Percentiles rank a stretch among this genome's conserved stretches.
Evolutionary conservation across 768 basidiomycete genomes (phyloP).

Genomic region (Mycena epipterygia): DNA sequence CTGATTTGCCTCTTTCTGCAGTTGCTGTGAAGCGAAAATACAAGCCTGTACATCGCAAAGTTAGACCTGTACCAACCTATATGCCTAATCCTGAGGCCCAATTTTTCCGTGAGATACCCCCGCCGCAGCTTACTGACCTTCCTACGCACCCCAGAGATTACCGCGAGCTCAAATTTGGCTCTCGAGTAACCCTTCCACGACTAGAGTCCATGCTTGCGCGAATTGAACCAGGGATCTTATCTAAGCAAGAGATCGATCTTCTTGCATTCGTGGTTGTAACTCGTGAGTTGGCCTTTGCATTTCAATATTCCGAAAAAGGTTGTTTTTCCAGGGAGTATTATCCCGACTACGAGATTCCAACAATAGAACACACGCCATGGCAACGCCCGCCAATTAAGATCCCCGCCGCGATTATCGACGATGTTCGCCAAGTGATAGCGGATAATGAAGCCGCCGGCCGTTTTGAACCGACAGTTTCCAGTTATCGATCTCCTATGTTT

Average conservation of each 20-base stretch:
- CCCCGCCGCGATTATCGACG: slow-evolving; percentile 37
- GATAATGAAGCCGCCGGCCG: slow-evolving; percentile 35
- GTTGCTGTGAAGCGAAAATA: slow-evolving; percentile 3
- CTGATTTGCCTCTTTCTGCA: slow-evolving; percentile 5
- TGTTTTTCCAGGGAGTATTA: slow-evolving; percentile 40
- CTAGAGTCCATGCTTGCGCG: slow-evolving; percentile 34
- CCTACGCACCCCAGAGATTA: slow-evolving; percentile 28
- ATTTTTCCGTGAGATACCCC: slow-evolving; percentile 26
- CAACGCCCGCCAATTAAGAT: slow-evolving; percentile 34
- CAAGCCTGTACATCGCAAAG: slow-evolving; percentile 19
- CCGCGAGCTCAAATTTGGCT: slow-evolving; percentile 5
- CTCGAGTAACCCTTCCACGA: slow-evolving; percentile 21
- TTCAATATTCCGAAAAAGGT: slow-evolving; percentile 40
- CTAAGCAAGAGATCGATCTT: slow-evolving; percentile 29
- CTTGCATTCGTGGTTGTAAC: slow-evolving; percentile 26
- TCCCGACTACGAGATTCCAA: slow-evolving; percentile 39
- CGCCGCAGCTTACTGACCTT: slow-evolving; percentile 8
- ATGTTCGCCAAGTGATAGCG: slow-evolving; percentile 40
- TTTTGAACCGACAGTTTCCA: slow-evolving; percentile 40
- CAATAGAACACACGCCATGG: slow-evolving; percentile 45
- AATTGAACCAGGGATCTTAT: slow-evolving; percentile 28
- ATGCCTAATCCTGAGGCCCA: background rate
- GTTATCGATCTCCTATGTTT: slow-evolving; percentile 42
- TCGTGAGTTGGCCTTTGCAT: slow-evolving; percentile 40
- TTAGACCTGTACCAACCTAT: slow-evolving; percentile 3